A percentile compares a stretch with the other conserved stretches of the same genome.
phyloP scores from a whole-genome alignment of 352 stramenopile genomes.

The Phytophthora niederhauseri region DNA sequence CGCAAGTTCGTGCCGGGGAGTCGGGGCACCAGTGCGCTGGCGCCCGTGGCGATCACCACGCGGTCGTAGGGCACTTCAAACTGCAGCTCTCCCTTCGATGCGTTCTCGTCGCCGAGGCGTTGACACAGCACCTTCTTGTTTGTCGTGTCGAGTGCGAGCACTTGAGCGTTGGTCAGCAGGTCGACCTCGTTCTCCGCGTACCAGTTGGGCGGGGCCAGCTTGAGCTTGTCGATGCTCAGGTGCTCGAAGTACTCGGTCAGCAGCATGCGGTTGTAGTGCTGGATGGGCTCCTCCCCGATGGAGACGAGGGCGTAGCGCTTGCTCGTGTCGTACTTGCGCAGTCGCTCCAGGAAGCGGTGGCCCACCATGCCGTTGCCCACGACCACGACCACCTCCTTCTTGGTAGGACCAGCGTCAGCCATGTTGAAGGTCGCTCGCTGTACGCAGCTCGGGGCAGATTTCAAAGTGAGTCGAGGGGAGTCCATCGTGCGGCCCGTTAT shows the following conservation, averaged over 20 bases:
- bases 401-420: constrained; percentile 10
- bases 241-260: constrained; percentile 95
- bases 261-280: constrained; percentile 94
- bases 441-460: constrained; percentile 16
- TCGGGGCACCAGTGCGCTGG: constrained; percentile 85
- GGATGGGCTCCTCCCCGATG: constrained; percentile 92
- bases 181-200: constrained; percentile 87
- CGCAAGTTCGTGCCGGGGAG: constrained; percentile 82
- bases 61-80: constrained; percentile 84
- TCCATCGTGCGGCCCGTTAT: constrained; percentile 11
- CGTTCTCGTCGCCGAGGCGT: constrained; percentile 13
- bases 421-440: constrained; percentile 18
- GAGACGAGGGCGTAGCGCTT: constrained; percentile 82
- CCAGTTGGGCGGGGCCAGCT: constrained; percentile 86
- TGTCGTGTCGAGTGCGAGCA: constrained; percentile 72
- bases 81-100: constrained; percentile 38
- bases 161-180: constrained; percentile 80
- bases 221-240: constrained; percentile 82
- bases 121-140: constrained; percentile 74
- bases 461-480: constrained; percentile 19
- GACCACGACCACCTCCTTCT: constrained; percentile 81
- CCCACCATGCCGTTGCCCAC: constrained; percentile 93
- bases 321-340: constrained; percentile 60
- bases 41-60: constrained; percentile 91
- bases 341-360: constrained; percentile 89